Percentiles rank a stretch among this genome's conserved stretches.
Conservation (phyloP, 208 protist genomes). For the Naegleria fowleri region DNA sequence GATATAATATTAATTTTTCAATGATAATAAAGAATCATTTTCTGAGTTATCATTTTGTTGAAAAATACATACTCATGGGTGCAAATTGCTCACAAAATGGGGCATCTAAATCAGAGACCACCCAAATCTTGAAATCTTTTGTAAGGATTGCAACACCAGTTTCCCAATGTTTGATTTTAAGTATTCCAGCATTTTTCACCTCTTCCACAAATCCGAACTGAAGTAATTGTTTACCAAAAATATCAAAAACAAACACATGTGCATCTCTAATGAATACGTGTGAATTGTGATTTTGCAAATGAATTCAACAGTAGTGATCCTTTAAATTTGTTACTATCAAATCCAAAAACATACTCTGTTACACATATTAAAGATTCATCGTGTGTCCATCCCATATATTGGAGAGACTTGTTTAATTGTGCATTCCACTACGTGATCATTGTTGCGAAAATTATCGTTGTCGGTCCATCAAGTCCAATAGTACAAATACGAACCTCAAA, state of each 20-base stretch:
- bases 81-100: background rate
- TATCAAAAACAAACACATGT: background rate
- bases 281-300: no score
- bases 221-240: conserved; percentile 1
- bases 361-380: conserved; percentile 1
- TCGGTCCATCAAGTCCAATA: background rate
- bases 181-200: background rate
- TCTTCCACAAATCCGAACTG: background rate
- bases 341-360: background rate
- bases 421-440: background rate
- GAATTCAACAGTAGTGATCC: background rate
- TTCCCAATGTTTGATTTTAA: background rate
- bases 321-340: background rate
- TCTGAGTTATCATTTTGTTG: background rate
- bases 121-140: conserved; percentile 19
- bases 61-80: background rate
- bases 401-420: background rate
- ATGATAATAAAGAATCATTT: no score
- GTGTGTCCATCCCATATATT: background rate
- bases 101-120: background rate
- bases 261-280: background rate
- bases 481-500: background rate
- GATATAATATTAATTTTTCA: no score
- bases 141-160: conserved; percentile 2
- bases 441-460: background rate